Evolutionary conservation across 768 basidiomycete species (phyloP).

Genomic region (Pleurotus sapidus): DNA sequence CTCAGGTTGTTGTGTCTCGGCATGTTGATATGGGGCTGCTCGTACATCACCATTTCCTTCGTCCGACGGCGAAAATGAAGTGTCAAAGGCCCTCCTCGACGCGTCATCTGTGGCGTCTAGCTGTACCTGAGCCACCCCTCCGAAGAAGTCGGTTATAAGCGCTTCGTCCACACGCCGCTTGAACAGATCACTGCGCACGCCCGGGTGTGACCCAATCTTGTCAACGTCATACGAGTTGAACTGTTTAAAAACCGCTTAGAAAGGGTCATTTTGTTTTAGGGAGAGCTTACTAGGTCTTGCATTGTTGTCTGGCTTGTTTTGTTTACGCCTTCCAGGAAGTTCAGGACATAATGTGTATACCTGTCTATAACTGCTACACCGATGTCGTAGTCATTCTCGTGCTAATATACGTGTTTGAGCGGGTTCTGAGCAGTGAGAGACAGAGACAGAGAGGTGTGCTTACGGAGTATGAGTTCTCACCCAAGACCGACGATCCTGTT

Average conservation of each 20-base stretch:
- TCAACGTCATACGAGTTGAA: slow-evolving; percentile 76
- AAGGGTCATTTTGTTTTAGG: not conserved
- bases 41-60: not conserved
- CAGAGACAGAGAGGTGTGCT: too few relatives aligned
- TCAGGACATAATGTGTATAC: slow-evolving; percentile 88
- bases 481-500: slow-evolving; percentile 80
- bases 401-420: too few relatives aligned
- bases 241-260: slow-evolving; percentile 32
- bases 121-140: slow-evolving; percentile 85
- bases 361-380: slow-evolving; percentile 96
- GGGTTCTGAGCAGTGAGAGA: too few relatives aligned
- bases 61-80: not conserved
- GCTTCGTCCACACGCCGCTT: slow-evolving; percentile 56
- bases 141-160: slow-evolving; percentile 82
- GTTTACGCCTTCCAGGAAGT: slow-evolving; percentile 90
- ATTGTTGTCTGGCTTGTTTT: slow-evolving; percentile 83
- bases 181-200: slow-evolving; percentile 88
- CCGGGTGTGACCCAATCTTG: slow-evolving; percentile 81
- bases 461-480: slow-evolving; percentile 93
- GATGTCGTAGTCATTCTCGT: slow-evolving; percentile 91
- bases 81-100: not conserved
- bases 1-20: not conserved
- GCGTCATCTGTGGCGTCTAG: slow-evolving; percentile 25
- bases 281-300: slow-evolving; percentile 69
- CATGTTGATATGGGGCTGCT: not conserved